Base-by-base conservation (phyloP, 2,329 filamentous ascomycete genomes). In the Hymenoscyphus linearis region DNA sequence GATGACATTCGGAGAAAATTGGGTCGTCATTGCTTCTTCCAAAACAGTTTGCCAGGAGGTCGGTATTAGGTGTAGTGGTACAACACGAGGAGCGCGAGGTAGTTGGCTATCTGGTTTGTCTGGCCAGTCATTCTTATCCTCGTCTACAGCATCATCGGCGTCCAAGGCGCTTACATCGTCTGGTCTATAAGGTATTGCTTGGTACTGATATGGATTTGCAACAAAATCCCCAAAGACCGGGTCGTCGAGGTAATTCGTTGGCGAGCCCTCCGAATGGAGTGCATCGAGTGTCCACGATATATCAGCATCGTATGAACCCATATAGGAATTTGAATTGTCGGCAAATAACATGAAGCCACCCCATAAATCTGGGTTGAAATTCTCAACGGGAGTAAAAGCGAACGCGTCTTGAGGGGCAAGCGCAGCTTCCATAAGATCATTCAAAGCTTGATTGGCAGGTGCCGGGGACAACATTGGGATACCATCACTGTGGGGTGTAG, bases 261-360 rank as follows among this genome's bases (percentile, higher is more conserved):
- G 66, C 3, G 67, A 67, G 10, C 53, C 31, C 37, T 69, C 68
- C 0, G 62, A 62, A 12, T 65, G 61, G 26, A 68, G 60, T 50
- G 66, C 66, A n/a, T 67, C 63, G 18, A 71, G 47, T 9, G 68
- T 67, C 69, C 68, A 70, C 5, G 69, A 70, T 40, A 70, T 71
- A 58, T 70, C 68, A 10, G 68, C 69, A 63, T 70, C 67, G 57
- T 71, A 71, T 4, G 69, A 60, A 35, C 69, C 69, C 68, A 70
- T 70, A 40, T 69, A 69, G 13, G 65, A 57, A 52, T 50, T 67
- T 3, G 65, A 52, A 10, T 55, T 64, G 26, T 70, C 67, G 7
- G 64, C 67, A 47, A 66, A 65, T 52, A 64, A 58, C 67, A 70
- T 69, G 57, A 70, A 71, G 3, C 68, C 69, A 62, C 66, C 65